Evolutionary conservation across 768 basidiomycete species (phyloP).

Genomic region (Brasilioporus rufonigricans): DNA sequence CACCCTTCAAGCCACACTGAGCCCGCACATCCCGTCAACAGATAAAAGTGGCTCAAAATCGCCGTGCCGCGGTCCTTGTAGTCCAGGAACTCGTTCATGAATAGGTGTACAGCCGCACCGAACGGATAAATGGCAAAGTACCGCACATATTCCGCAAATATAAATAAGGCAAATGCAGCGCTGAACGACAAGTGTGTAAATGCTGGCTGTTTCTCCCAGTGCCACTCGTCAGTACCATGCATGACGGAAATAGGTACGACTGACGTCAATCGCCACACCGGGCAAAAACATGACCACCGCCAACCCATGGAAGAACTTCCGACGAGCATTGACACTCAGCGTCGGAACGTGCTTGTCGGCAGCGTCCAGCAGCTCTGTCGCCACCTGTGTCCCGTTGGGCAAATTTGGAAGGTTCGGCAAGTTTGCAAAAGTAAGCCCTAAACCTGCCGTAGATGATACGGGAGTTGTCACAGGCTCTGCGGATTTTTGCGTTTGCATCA

Average conservation of each 20-base stretch:
- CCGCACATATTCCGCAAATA: slow-evolving; percentile 94
- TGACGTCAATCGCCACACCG: slow-evolving; percentile 87
- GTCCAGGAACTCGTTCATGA: slow-evolving; percentile 97
- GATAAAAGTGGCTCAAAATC: slow-evolving; percentile 95
- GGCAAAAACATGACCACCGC: slow-evolving; percentile 97
- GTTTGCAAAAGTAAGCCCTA: slow-evolving; percentile 39
- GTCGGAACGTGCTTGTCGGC: slow-evolving; percentile 91
- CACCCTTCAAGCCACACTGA: slow-evolving; percentile 95
- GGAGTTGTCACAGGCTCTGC: slow-evolving; percentile 10
- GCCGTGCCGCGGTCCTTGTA: slow-evolving; percentile 93
- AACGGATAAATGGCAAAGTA: slow-evolving; percentile 99
- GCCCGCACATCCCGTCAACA: slow-evolving; percentile 92
- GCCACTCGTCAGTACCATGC: slow-evolving; percentile 13
- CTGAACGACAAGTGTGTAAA: slow-evolving; percentile 96
- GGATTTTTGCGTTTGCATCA: slow-evolving; percentile 24
- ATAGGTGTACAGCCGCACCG: slow-evolving; percentile 88
- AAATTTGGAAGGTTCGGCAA: slow-evolving; percentile 50
- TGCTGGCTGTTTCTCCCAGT: slow-evolving; percentile 63
- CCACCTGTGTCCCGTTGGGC: slow-evolving; percentile 60
- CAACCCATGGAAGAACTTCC: slow-evolving; percentile 96
- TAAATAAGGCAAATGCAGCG: slow-evolving; percentile 91
- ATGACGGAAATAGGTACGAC: slow-evolving; percentile 32
- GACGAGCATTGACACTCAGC: slow-evolving; percentile 82
- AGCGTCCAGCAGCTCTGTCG: slow-evolving; percentile 69
- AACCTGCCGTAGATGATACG: slow-evolving; percentile 21